phyloP scores from a whole-genome alignment of 805 yeast species.

The Dipodascus geniculatus region DNA sequence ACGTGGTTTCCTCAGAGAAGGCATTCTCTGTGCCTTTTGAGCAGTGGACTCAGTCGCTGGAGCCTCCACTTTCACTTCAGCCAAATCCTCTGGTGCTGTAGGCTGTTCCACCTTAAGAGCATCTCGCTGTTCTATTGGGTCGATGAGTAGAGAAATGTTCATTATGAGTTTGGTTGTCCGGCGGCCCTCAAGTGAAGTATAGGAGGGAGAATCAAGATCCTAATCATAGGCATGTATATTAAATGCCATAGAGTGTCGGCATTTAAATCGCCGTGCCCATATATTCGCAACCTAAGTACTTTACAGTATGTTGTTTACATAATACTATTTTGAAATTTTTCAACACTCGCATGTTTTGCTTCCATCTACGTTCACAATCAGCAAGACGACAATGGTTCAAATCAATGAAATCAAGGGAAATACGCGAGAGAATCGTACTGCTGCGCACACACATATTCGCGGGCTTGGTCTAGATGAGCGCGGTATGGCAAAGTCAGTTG shows the following conservation, averaged over 20 bases:
- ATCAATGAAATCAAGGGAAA: slow-evolving; percentile 63
- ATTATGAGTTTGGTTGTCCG: neutral
- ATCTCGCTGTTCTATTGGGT: no score
- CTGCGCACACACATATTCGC: slow-evolving; percentile 94
- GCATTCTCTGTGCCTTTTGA: neutral
- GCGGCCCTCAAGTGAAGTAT: neutral
- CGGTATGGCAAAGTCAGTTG: slow-evolving; percentile 71
- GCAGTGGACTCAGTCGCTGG: neutral
- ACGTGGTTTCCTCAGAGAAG: neutral
- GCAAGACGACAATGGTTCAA: slow-evolving; percentile 44
- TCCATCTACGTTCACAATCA: neutral
- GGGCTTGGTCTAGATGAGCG: slow-evolving; percentile 90
- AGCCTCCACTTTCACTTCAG: neutral
- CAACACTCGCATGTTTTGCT: neutral
- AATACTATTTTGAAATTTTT: neutral
- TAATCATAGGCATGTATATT: neutral
- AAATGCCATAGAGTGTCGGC: neutral
- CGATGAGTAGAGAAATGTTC: neutral
- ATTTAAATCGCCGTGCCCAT: no score
- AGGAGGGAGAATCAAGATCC: neutral
- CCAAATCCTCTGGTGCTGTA: neutral
- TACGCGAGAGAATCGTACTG: slow-evolving; percentile 57
- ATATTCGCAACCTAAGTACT: no score
- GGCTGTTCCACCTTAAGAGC: no score
- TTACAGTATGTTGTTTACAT: neutral